Conservation (phyloP, 2,329 filamentous ascomycete genomes). For the Pseudocercospora fijiensis region DNA sequence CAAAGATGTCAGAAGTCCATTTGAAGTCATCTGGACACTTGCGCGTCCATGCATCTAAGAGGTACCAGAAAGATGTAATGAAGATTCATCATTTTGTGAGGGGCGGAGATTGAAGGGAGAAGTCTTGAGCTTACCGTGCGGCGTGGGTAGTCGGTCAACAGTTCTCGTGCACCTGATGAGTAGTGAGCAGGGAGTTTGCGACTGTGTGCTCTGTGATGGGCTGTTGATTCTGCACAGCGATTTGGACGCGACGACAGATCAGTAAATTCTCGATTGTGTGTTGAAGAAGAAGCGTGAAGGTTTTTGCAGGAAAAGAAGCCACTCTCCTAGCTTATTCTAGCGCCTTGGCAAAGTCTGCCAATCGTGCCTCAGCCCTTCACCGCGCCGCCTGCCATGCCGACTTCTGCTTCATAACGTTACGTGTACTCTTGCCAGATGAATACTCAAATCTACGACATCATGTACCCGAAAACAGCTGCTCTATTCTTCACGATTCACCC, state of each 20-base stretch:
- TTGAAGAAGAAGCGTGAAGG: neutral
- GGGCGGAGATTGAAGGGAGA: neutral
- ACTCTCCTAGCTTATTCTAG: neutral
- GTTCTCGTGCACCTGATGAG: too few species aligned
- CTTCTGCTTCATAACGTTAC: too few species aligned
- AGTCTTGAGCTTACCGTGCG: conserved; percentile 1
- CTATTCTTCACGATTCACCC: too few species aligned
- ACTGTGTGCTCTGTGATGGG: neutral
- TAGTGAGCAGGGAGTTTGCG: neutral
- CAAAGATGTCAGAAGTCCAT: neutral
- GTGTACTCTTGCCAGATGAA: too few species aligned
- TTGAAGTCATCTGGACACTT: conserved; percentile 8
- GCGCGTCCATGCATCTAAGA: conserved; percentile 10
- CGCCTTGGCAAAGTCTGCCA: neutral
- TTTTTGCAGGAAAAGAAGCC: neutral
- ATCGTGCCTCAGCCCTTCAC: neutral
- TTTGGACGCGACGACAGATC: neutral
- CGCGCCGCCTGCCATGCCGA: neutral
- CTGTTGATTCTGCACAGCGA: neutral
- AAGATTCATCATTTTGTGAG: conserved; percentile 8
- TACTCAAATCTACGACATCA: too few species aligned
- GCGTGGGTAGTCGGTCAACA: neutral
- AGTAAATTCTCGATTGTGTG: neutral
- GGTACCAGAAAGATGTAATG: conserved; percentile 9
- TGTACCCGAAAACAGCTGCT: neutral